These are phyloP conservation scores for Cynara cardunculus DNA, from an alignment of 129 eudicot genomes.

Conservation along the genomic window DNA sequence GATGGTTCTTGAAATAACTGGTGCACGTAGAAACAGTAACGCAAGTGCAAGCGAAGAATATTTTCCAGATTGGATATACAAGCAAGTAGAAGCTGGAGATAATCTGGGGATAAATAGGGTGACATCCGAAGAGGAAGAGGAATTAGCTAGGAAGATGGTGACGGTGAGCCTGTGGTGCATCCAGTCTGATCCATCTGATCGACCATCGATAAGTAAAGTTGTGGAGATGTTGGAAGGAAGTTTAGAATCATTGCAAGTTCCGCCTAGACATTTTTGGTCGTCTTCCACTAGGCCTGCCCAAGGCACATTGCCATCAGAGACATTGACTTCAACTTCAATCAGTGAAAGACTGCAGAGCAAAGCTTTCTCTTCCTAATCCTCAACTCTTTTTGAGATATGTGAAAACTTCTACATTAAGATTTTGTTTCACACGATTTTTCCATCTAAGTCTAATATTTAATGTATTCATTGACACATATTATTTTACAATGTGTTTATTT, in stretches of 20 bases:
- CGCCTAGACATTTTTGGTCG: not conserved
- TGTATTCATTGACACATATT: no score
- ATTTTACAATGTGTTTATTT: no score
- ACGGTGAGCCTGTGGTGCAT: not conserved
- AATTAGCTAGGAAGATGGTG: not conserved
- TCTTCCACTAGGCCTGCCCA: constrained; percentile 9
- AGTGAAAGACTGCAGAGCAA: no score
- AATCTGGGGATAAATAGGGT: not conserved
- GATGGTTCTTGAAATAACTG: constrained; percentile 17
- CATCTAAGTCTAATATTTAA: no score
- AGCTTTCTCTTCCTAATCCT: no score
- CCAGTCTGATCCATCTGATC: not conserved
- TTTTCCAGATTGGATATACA: not conserved
- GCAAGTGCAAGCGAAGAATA: not conserved
- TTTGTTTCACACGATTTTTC: no score
- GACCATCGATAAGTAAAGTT: not conserved
- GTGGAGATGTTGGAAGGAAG: not conserved
- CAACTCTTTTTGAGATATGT: no score
- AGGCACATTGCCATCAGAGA: not conserved
- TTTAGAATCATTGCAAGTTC: not conserved
- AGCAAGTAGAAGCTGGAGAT: not conserved
- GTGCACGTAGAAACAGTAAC: not conserved
- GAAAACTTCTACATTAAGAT: no score
- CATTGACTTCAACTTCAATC: not conserved
- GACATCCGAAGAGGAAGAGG: not conserved